Evolutionary conservation across 306 rosid species (phyloP).

Genomic region (Adenanthera pavonina): DNA sequence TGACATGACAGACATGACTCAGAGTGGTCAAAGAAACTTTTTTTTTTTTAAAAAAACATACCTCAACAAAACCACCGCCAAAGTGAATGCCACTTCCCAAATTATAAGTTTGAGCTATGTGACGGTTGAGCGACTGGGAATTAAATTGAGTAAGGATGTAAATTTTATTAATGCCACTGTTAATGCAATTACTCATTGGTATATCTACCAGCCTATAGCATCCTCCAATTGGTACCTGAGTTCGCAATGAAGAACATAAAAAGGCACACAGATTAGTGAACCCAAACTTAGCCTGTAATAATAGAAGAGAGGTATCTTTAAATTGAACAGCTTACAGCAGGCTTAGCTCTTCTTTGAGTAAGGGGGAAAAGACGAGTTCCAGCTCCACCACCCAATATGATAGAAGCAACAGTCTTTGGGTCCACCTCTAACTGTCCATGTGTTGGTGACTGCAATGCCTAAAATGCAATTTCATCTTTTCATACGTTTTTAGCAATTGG

Average conservation of each 20-base stretch:
- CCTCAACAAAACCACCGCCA: conserved; percentile 62
- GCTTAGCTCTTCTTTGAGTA: conserved; percentile 63
- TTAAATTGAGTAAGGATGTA: conserved; percentile 61
- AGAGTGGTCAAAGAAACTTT: neutral
- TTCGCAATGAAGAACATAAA: conserved; percentile 39
- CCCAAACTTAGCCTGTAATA: conserved; percentile 5
- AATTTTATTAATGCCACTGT: conserved; percentile 60
- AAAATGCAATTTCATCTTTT: conserved; percentile 28
- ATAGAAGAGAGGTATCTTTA: conserved; percentile 11
- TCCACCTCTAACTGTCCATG: conserved; percentile 42
- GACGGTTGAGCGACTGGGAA: conserved; percentile 60
- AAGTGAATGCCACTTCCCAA: conserved; percentile 48
- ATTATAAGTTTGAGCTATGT: conserved; percentile 55
- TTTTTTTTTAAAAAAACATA: neutral
- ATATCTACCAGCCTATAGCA: conserved; percentile 61
- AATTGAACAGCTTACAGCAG: conserved; percentile 49
- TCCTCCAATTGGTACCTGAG: conserved; percentile 65
- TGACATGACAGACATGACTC: conserved; percentile 4
- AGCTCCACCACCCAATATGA: conserved; percentile 66
- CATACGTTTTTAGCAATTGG: neutral
- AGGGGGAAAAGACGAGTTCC: conserved; percentile 65
- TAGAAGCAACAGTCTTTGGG: conserved; percentile 56
- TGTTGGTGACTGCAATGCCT: conserved; percentile 54
- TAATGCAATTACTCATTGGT: conserved; percentile 64
- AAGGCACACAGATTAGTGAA: conserved; percentile 28